phyloP scores from a whole-genome alignment of 768 basidiomycete genomes.

The Boletellus sp. region DNA sequence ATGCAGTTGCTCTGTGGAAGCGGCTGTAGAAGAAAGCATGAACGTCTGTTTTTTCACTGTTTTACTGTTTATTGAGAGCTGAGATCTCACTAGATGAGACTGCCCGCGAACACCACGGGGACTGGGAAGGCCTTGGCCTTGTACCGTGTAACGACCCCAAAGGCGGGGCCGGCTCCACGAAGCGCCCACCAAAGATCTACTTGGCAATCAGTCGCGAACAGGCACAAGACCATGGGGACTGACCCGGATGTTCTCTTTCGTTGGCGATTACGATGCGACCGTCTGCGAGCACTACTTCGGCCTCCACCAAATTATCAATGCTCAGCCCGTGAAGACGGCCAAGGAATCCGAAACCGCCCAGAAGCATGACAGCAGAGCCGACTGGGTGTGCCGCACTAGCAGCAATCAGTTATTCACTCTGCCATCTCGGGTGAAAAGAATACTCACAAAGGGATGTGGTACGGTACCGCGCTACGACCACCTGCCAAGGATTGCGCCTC shows the following conservation, averaged over 20 bases:
- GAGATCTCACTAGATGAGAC: slow-evolving; percentile 77
- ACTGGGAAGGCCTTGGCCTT: slow-evolving; percentile 86
- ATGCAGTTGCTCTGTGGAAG: slow-evolving; percentile 82
- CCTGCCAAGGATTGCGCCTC: slow-evolving; percentile 53
- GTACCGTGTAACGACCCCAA: slow-evolving; percentile 87
- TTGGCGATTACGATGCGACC: slow-evolving; percentile 79
- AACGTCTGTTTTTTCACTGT: background rate
- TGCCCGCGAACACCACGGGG: slow-evolving; percentile 89
- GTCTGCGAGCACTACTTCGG: slow-evolving; percentile 89
- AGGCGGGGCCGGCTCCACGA: slow-evolving; percentile 76
- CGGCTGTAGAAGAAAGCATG: slow-evolving; percentile 47
- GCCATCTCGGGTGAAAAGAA: slow-evolving; percentile 5
- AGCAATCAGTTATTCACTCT: slow-evolving; percentile 6
- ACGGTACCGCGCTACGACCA: slow-evolving; percentile 57
- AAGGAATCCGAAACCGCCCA: slow-evolving; percentile 88
- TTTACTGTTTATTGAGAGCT: background rate
- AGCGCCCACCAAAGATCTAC: slow-evolving; percentile 87
- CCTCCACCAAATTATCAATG: slow-evolving; percentile 86
- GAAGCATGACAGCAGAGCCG: slow-evolving; percentile 75
- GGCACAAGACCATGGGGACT: slow-evolving; percentile 8
- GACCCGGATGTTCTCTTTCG: slow-evolving; percentile 69
- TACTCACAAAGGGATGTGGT: slow-evolving; percentile 75
- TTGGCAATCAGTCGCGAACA: background rate
- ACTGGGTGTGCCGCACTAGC: slow-evolving; percentile 75
- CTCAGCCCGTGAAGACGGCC: slow-evolving; percentile 81